Evolutionary conservation across 352 stramenopile genomes (phyloP), one percentile per base, ranked within the genome.

Genomic region (Phytophthora boehmeriae): DNA sequence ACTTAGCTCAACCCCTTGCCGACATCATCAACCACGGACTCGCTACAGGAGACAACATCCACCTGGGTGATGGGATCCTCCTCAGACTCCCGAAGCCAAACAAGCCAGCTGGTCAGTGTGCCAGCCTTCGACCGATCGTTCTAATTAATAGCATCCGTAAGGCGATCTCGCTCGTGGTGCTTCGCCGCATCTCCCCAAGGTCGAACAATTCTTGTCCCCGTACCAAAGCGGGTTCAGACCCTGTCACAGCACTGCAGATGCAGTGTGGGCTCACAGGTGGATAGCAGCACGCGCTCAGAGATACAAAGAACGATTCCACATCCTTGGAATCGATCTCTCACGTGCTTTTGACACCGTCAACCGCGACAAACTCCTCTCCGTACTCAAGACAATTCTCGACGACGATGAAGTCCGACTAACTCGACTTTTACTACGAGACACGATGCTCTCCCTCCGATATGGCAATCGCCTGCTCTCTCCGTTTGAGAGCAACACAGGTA

Each of bases 331-430:
- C 16, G 36, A 63, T 36, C 34, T 63, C 9, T 55, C 43, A 1
- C 30, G 54, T 20, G 35, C 54, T 47, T 63, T 55, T 38, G 45
- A 50, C 19, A 54, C 54, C 1, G 27, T 54, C 11, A 4, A 61
- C n/a, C 16, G 54, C 5, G 20, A 54, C 17, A 62, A 62, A 19
- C 36, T 49, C 9, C 14, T 53, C 3, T 16, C 13, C 32, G 27
- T 45, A 10, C 45, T 55, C 5, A 2, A 47, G 23, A 8, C 11
- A 1, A 43, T 55, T 27, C 1, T 58, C 23, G 14, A 64, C 23
- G 30, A 48, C 14, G 28, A 58, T 11, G 39, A 63, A 50, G 13
- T 56, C 25, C 55, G 55, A 9, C 41, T 64, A 13, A 58, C 58
- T 19, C 47, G 30, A 9, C 27, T 53, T 2, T 32, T 51, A 23